A percentile compares a stretch with the other conserved stretches of the same genome.
phyloP scores from a whole-genome alignment of 1,284 basidiomycete genomes.

The Fomitopsis palustris region DNA sequence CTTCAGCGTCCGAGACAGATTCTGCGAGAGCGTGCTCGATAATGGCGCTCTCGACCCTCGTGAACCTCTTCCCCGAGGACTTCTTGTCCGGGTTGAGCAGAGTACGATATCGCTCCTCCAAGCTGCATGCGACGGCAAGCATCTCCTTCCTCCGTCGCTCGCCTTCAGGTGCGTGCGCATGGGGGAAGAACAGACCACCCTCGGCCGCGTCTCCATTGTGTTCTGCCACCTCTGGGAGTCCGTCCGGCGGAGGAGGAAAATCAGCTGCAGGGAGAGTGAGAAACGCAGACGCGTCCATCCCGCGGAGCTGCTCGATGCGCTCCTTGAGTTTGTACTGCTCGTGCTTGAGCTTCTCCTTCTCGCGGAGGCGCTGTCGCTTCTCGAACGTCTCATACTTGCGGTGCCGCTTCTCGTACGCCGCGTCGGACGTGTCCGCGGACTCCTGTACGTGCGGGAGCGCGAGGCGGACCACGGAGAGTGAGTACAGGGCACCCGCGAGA shows the following conservation, averaged over 20 bases:
- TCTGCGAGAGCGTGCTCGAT: constrained; percentile 2
- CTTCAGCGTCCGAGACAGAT: constrained; percentile 4
- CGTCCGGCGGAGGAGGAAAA: constrained; percentile 38
- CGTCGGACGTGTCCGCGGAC: constrained; percentile 75
- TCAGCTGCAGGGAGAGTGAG: constrained; percentile 53
- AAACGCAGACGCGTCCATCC: constrained; percentile 69
- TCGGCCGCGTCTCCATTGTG: constrained; percentile 13
- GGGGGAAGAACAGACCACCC: constrained; percentile 33
- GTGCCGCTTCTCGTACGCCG: constrained; percentile 81
- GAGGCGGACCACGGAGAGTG: constrained; percentile 10
- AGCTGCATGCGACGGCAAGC: constrained; percentile 56
- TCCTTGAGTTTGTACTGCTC: constrained; percentile 90
- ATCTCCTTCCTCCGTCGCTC: constrained; percentile 69
- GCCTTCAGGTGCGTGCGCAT: constrained; percentile 53
- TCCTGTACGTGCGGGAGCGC: constrained; percentile 35
- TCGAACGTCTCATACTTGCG: constrained; percentile 85
- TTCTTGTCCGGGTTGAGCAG: constrained; percentile 61
- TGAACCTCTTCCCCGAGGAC: constrained; percentile 21
- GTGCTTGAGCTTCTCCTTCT: constrained; percentile 87
- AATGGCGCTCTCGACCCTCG: constrained; percentile 5
- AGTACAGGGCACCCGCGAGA: constrained; percentile 12
- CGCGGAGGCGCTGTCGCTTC: constrained; percentile 78
- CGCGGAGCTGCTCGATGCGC: constrained; percentile 80
- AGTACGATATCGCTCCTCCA: constrained; percentile 69
- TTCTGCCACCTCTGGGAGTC: background rate